Base-by-base conservation (phyloP, 176 grass and related monocot genomes). In the Triticum urartu region DNA sequence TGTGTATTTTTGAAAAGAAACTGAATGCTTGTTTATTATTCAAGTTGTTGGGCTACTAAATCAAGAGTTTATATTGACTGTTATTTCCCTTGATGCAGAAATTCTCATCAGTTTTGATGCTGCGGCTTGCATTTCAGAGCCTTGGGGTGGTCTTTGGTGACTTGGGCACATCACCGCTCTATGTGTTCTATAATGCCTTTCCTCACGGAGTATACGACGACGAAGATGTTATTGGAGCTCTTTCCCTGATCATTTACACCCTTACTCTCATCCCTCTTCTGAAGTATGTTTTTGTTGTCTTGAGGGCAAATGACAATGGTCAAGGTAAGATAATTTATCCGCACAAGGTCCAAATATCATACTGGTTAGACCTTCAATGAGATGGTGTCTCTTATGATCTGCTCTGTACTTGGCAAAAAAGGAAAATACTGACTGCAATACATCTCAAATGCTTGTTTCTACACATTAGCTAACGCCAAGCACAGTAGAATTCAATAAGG, bases 141-240 rank as follows among this genome's bases (percentile, higher is more conserved):
- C 94, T 99, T 35, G 97, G 97, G 1, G 90, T 99, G 79, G 97
- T 99, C n/a, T 99, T 99, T 88, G 97, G 97, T 77, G 94, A 99
- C 77, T 82, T 99, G 88, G 97, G 92, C 5, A 99, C 97, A 48
- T 97, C 94, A 48, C 97, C 97, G 5, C 81, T 99, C 50, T 99
- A 97, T 84, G 97, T 99, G 40, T 97, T 99, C 88, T 90, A 93
- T 83, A 99, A 97, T 85, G 72, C 89, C 67, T 99, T 99, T 85
- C 94, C 97, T 85, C 82, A 1, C 18, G 97, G 97, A 26, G 91
- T 99, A 78, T 32, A 90, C 5, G 48, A 99, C 40, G 74, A 88
- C 2, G 97, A 99, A 61, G 97, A 99, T 77, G 82, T 99, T 64
- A 92, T 99, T 62, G 97, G 97, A 72, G 97, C 97, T 71, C 97